phyloP scores from a whole-genome alignment of 305 asterid genomes.

The Rubia tinctorum region DNA sequence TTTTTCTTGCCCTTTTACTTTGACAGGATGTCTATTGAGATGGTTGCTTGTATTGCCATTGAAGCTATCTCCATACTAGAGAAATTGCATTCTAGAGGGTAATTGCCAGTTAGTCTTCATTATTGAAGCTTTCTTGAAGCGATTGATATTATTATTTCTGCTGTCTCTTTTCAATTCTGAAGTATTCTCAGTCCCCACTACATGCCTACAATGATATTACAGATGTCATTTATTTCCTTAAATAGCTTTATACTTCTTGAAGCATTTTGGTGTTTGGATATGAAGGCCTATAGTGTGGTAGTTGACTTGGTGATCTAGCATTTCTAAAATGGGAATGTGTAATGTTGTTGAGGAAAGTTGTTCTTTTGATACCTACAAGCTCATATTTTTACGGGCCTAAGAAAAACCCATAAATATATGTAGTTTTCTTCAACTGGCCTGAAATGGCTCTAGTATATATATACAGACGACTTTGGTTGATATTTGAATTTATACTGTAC shows the following conservation, averaged over 20 bases:
- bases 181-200: neutral
- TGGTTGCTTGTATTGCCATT: constrained; percentile 87
- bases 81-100: constrained; percentile 82
- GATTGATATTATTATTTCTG: neutral
- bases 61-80: constrained; percentile 82
- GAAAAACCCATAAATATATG: too few relatives aligned
- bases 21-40: constrained; percentile 75
- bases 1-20: neutral
- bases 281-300: neutral
- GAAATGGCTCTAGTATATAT: neutral
- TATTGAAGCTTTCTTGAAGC: neutral
- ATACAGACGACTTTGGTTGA: neutral
- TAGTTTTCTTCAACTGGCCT: neutral
- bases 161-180: neutral
- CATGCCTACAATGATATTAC: neutral
- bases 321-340: neutral
- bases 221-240: neutral
- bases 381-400: neutral
- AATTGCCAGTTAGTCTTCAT: constrained; percentile 10
- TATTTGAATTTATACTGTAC: neutral
- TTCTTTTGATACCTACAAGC: neutral
- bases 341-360: neutral
- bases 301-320: neutral
- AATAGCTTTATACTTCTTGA: neutral
- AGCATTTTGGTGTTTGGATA: constrained; percentile 1